Conservation (phyloP, 208 protist species). For the Polymyxa betae region DNA sequence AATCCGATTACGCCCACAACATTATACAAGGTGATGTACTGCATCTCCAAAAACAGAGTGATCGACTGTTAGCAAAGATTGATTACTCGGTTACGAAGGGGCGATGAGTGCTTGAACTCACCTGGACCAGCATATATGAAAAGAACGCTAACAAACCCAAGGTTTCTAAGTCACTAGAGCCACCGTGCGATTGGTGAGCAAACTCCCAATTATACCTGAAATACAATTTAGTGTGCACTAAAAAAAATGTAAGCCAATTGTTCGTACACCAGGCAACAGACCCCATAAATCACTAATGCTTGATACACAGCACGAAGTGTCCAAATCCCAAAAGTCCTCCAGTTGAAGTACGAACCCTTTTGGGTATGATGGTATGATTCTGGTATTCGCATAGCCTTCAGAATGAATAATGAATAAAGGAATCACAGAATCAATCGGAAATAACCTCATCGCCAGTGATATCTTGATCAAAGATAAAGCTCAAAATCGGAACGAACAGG, state of each 20-base stretch:
- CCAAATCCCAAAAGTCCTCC: slow-evolving; percentile 19
- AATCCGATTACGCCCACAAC: slow-evolving; percentile 10
- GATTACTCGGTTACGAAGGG: neutral
- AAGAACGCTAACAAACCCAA: slow-evolving; percentile 49
- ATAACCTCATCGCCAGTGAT: neutral
- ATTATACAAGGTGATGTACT: slow-evolving; percentile 6
- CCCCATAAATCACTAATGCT: neutral
- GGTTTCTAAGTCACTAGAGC: neutral
- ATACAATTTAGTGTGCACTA: neutral
- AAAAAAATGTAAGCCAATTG: neutral
- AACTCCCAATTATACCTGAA: neutral
- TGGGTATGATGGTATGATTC: slow-evolving; percentile 20
- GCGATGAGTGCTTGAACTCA: neutral
- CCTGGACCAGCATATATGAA: slow-evolving; percentile 16
- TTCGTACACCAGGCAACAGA: neutral
- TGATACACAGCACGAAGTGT: neutral
- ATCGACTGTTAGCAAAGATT: neutral
- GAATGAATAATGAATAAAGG: neutral
- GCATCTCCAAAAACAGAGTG: neutral
- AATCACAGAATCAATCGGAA: neutral
- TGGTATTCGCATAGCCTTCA: neutral
- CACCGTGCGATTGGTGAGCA: neutral
- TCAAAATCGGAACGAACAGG: slow-evolving; percentile 43
- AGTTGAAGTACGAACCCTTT: neutral
- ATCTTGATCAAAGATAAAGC: slow-evolving; percentile 36